Evolutionary conservation across 768 basidiomycete species (phyloP).

Genomic region (Suillus tomentosus): DNA sequence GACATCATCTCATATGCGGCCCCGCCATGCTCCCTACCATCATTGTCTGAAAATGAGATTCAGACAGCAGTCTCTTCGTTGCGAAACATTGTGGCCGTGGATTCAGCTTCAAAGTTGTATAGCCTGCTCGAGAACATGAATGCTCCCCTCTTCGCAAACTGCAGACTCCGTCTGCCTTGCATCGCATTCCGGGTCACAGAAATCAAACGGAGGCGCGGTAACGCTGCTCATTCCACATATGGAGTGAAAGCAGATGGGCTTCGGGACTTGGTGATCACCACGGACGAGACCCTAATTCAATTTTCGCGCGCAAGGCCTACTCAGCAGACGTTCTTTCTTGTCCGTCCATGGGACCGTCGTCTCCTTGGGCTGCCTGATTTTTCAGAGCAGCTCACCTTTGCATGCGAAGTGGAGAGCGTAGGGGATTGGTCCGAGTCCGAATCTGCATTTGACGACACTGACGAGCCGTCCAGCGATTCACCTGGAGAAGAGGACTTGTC

Average conservation of each 20-base stretch:
- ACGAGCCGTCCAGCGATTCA: too few species aligned
- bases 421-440: too few species aligned
- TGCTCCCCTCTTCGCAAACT: not conserved
- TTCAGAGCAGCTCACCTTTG: too few species aligned
- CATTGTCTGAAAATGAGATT: not conserved
- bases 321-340: not conserved
- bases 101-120: not conserved
- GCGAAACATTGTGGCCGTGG: not conserved
- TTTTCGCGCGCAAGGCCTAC: not conserved
- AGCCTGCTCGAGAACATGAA: not conserved
- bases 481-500: too few species aligned
- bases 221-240: not conserved
- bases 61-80: not conserved
- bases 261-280: not conserved
- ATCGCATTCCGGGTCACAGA: not conserved
- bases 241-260: not conserved
- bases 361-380: not conserved
- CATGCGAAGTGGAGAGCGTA: too few species aligned
- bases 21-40: too few species aligned
- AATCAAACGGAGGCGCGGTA: not conserved
- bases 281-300: not conserved
- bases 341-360: not conserved
- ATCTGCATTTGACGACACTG: too few species aligned
- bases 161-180: not conserved
- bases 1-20: not conserved